These are phyloP conservation scores for Saccharomycopsis hybrid DNA, from an alignment of 1,139 yeast species.

Conservation along the genomic window DNA sequence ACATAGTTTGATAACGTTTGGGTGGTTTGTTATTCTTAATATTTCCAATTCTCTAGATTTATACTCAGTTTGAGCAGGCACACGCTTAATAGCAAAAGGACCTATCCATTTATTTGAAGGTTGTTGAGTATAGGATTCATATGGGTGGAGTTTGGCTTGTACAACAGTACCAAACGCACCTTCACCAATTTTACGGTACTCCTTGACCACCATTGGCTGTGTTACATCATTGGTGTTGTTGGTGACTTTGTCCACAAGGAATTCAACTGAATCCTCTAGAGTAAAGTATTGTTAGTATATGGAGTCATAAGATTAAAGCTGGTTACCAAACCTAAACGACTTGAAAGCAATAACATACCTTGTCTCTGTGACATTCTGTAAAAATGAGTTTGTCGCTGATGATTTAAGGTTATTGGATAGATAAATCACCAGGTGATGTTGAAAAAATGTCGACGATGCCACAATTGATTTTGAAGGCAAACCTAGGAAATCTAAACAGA, in stretches of 20 bases:
- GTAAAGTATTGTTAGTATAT: too few species aligned
- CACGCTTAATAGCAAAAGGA: conserved; percentile 76
- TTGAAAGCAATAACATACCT: too few species aligned
- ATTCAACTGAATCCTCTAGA: neutral
- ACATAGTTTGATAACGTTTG: conserved; percentile 64
- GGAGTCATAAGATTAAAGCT: too few species aligned
- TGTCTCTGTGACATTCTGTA: too few species aligned
- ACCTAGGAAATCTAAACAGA: too few species aligned
- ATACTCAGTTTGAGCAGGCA: conserved; percentile 80
- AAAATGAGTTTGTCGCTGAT: too few species aligned
- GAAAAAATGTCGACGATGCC: too few species aligned
- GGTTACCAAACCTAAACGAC: too few species aligned
- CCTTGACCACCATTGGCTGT: conserved; percentile 61
- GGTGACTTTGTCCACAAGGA: conserved; percentile 52
- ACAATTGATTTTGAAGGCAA: too few species aligned
- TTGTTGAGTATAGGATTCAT: conserved; percentile 22
- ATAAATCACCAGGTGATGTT: too few species aligned
- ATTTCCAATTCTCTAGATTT: conserved; percentile 75
- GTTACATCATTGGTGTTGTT: conserved; percentile 48
- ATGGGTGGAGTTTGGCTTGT: conserved; percentile 51
- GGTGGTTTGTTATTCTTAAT: conserved; percentile 67
- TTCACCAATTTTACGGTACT: conserved; percentile 70
- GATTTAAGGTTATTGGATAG: too few species aligned
- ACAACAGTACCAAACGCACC: conserved; percentile 84
- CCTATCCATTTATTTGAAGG: conserved; percentile 32